Conservation (phyloP, 2,329 filamentous ascomycete genomes). For the Colletotrichum falcatum region DNA sequence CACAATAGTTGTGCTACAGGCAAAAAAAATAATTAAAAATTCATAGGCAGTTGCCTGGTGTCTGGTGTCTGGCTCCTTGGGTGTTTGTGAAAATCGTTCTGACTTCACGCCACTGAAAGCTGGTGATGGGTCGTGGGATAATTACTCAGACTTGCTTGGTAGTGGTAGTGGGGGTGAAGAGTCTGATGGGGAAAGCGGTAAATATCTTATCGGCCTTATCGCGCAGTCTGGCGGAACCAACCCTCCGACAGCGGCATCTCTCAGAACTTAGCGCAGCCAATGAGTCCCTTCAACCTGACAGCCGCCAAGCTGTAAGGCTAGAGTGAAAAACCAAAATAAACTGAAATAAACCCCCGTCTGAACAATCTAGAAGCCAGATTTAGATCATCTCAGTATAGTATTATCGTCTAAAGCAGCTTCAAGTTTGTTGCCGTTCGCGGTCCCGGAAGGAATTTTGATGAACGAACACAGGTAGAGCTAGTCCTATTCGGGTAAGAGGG, state of each 20-base stretch:
- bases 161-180: constrained; percentile 28
- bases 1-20: too few species aligned
- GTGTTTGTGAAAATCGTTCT: constrained; percentile 9
- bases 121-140: constrained; percentile 29
- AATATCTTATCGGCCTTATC: constrained; percentile 34
- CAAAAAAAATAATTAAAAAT: not conserved
- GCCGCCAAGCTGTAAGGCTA: too few species aligned
- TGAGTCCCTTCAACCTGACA: not conserved
- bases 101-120: constrained; percentile 25
- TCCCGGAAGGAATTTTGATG: not conserved
- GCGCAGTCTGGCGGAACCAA: constrained; percentile 32
- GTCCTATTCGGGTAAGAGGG: constrained; percentile 14
- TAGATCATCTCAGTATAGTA: too few species aligned
- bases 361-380: not conserved
- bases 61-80: not conserved
- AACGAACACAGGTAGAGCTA: not conserved
- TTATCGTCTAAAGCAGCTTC: not conserved
- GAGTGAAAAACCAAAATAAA: too few species aligned
- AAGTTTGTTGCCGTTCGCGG: not conserved
- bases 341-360: too few species aligned
- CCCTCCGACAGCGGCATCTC: constrained; percentile 13
- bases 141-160: constrained; percentile 33
- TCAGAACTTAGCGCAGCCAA: constrained; percentile 1
- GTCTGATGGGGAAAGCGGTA: constrained; percentile 28
- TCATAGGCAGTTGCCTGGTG: too few species aligned